phyloP scores from a whole-genome alignment of 2,329 filamentous ascomycete genomes.

The Phialemonium atrogriseum region DNA sequence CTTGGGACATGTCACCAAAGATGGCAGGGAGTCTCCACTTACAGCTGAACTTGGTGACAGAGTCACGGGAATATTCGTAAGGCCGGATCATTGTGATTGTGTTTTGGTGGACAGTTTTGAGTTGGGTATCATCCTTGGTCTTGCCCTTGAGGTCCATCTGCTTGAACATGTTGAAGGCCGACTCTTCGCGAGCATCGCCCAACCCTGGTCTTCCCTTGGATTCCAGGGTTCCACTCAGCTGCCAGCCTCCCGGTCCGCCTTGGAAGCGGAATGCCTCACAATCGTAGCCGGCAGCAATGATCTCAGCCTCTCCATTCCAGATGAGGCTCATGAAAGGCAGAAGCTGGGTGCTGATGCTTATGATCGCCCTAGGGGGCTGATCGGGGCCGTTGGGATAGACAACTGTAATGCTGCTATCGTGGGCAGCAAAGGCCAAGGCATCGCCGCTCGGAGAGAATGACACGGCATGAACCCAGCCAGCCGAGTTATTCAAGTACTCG shows the following conservation, averaged over 20 bases:
- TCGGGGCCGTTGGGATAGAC: constrained; percentile 91
- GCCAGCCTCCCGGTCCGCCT: constrained; percentile 74
- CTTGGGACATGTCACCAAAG: constrained; percentile 1
- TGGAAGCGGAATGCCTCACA: constrained; percentile 85
- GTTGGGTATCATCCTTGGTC: constrained; percentile 80
- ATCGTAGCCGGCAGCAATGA: constrained; percentile 89
- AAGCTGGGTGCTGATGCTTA: constrained; percentile 82
- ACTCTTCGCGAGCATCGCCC: constrained; percentile 69
- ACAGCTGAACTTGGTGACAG: constrained; percentile 79
- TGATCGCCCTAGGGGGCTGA: constrained; percentile 79
- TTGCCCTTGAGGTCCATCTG: constrained; percentile 99
- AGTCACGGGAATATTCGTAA: constrained; percentile 58
- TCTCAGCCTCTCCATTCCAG: constrained; percentile 87
- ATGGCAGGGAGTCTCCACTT: constrained; percentile 32
- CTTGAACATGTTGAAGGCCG: constrained; percentile 93
- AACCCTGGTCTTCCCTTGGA: constrained; percentile 55
- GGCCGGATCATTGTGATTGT: constrained; percentile 79
- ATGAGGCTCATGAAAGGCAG: constrained; percentile 88
- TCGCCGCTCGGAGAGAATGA: constrained; percentile 89
- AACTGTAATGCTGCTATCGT: constrained; percentile 94
- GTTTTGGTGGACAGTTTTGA: constrained; percentile 95
- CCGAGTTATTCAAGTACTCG: constrained; percentile 91
- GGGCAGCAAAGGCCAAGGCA: constrained; percentile 86
- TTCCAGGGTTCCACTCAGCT: constrained; percentile 74
- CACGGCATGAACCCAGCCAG: constrained; percentile 92